Evolutionary conservation across 1,139 yeast genomes (phyloP).

Genomic region (Diutina catenulata): DNA sequence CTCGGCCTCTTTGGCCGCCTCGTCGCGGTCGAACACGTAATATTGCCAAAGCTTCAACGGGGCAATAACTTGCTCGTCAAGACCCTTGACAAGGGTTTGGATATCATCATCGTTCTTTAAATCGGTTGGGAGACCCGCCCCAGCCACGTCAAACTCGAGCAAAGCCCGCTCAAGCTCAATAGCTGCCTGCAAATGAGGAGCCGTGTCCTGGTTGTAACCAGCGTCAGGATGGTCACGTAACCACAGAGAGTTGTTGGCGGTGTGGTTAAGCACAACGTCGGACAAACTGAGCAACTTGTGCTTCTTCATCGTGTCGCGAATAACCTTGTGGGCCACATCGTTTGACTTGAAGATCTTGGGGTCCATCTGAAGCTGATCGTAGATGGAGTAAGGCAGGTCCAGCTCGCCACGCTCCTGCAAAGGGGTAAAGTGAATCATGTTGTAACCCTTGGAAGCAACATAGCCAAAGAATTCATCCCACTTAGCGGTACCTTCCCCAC

Average conservation of each 20-base stretch:
- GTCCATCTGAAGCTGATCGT: constrained; percentile 75
- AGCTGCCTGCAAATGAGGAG: constrained; percentile 81
- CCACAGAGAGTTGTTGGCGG: constrained; percentile 88
- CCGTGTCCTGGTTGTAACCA: constrained; percentile 77
- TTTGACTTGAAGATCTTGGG: constrained; percentile 42
- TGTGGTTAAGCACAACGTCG: constrained; percentile 90
- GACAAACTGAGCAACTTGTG: constrained; percentile 66
- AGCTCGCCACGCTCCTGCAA: constrained; percentile 81
- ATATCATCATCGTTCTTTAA: constrained; percentile 44
- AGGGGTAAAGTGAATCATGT: constrained; percentile 94
- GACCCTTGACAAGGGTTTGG: constrained; percentile 47
- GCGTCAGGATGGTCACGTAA: constrained; percentile 75
- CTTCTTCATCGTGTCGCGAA: constrained; percentile 32
- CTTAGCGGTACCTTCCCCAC: constrained; percentile 33
- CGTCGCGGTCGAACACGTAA: constrained; percentile 55
- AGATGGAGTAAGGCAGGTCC: constrained; percentile 85
- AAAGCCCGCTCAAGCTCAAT: constrained; percentile 69
- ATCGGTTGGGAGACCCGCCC: constrained; percentile 48
- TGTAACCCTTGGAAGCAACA: constrained; percentile 68
- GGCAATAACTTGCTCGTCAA: constrained; percentile 55
- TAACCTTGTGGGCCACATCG: constrained; percentile 17
- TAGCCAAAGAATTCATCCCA: constrained; percentile 62
- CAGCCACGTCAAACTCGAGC: constrained; percentile 43
- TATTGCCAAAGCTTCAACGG: constrained; percentile 75
- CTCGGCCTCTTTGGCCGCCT: constrained; percentile 17